phyloP scores from a whole-genome alignment of 2,329 filamentous ascomycete genomes.

The Aspergillus sp. region DNA sequence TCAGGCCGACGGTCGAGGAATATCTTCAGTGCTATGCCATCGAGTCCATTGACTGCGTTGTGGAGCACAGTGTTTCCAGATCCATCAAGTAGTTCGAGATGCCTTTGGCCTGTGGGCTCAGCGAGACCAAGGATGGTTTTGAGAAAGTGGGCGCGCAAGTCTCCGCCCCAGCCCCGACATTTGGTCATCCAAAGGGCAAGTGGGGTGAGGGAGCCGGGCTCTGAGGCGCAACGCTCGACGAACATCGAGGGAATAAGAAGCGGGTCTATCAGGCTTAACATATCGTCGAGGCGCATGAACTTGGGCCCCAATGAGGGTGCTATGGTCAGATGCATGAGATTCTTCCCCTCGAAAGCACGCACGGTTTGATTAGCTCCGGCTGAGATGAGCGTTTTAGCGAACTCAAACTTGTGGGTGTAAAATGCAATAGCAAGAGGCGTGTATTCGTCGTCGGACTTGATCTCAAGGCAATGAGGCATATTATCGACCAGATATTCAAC shows the following conservation, averaged over 20 bases:
- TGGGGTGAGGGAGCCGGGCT: constrained; percentile 39
- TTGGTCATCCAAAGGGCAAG: constrained; percentile 59
- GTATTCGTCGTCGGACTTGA: constrained; percentile 45
- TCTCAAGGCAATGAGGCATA: constrained; percentile 62
- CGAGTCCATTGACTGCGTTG: constrained; percentile 41
- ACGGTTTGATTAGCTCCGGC: constrained; percentile 69
- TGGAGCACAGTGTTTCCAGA: constrained; percentile 48
- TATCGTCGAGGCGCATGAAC: constrained; percentile 53
- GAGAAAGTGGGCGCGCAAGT: background rate
- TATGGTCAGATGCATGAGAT: constrained; percentile 62
- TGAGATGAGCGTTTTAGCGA: constrained; percentile 60
- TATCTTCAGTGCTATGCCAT: constrained; percentile 56
- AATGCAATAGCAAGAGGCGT: constrained; percentile 72
- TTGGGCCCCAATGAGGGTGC: constrained; percentile 34
- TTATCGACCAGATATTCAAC: constrained; percentile 66
- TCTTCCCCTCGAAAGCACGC: constrained; percentile 62
- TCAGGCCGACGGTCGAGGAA: constrained; percentile 56
- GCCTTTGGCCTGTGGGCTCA: constrained; percentile 47
- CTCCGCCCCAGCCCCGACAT: background rate
- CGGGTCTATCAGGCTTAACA: constrained; percentile 53
- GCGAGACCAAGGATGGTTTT: constrained; percentile 43
- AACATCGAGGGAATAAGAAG: constrained; percentile 36
- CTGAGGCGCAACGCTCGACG: constrained; percentile 27
- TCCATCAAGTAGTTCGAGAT: constrained; percentile 47
- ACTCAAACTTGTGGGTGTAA: constrained; percentile 36